phyloP scores from a whole-genome alignment of 2,329 filamentous ascomycete species.

The Phialocephala sp. region DNA sequence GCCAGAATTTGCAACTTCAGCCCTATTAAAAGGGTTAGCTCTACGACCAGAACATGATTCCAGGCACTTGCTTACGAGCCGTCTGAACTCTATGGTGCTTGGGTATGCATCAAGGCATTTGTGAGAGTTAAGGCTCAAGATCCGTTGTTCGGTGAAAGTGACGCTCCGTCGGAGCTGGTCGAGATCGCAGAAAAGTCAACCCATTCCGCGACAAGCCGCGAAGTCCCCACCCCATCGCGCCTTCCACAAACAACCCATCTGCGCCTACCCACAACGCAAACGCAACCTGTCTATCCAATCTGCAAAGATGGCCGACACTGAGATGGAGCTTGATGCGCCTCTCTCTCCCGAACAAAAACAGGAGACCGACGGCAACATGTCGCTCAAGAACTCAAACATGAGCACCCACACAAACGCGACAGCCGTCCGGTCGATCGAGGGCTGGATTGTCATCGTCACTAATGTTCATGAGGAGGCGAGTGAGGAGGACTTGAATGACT shows the following conservation, averaged over 20 bases:
- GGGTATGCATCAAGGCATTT: background rate
- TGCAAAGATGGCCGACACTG: constrained; percentile 49
- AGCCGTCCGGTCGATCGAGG: constrained; percentile 85
- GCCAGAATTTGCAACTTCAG: background rate
- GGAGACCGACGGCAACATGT: constrained; percentile 71
- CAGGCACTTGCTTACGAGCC: background rate
- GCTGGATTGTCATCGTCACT: constrained; percentile 86
- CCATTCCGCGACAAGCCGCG: background rate
- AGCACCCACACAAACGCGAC: constrained; percentile 76
- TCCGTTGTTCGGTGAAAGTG: background rate
- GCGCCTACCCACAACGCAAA: constrained; percentile 12
- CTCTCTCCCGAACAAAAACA: constrained; percentile 52
- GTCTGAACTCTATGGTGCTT: background rate
- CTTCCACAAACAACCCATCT: constrained; percentile 14
- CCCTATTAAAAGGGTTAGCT: background rate
- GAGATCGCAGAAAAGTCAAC: background rate
- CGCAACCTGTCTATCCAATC: background rate
- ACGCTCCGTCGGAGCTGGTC: background rate
- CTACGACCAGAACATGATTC: background rate
- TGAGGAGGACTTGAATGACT: constrained; percentile 81
- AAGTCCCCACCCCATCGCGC: background rate
- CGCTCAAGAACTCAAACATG: constrained; percentile 68
- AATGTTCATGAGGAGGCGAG: constrained; percentile 89
- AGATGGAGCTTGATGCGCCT: constrained; percentile 51
- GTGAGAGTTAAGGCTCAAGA: background rate